Percentiles rank a stretch among this genome's conserved stretches.
Evolutionary conservation across 2,329 filamentous ascomycete genomes (phyloP).

Genomic region (Coleophoma eucalyptorum): DNA sequence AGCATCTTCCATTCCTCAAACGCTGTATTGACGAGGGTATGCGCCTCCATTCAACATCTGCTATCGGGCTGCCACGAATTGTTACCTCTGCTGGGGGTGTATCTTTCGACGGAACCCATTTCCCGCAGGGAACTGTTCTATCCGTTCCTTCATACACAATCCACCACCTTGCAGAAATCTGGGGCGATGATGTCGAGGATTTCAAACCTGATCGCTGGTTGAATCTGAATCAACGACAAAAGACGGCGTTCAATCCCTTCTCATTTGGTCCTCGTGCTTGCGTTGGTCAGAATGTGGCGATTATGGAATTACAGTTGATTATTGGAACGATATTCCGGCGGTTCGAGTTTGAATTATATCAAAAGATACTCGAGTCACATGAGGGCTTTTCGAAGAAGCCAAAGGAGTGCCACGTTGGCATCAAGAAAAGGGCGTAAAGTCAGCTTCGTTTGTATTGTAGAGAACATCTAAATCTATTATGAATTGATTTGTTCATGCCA

Average conservation of each 20-base stretch:
- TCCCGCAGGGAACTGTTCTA: slow-evolving; percentile 68
- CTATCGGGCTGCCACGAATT: slow-evolving; percentile 76
- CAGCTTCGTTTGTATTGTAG: no score
- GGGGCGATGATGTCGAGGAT: slow-evolving; percentile 64
- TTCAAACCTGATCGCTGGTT: slow-evolving; percentile 73
- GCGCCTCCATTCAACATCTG: slow-evolving; percentile 75
- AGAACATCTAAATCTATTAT: no score
- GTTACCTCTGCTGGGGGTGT: slow-evolving; percentile 59
- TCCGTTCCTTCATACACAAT: slow-evolving; percentile 78
- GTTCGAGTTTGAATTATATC: slow-evolving; percentile 53
- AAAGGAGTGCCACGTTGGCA: slow-evolving; percentile 58
- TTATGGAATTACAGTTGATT: slow-evolving; percentile 82
- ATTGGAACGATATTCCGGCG: slow-evolving; percentile 58
- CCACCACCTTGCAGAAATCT: slow-evolving; percentile 68
- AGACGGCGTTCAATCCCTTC: slow-evolving; percentile 71
- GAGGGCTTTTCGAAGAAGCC: slow-evolving; percentile 82
- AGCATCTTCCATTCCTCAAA: slow-evolving; percentile 36
- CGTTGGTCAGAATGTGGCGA: slow-evolving; percentile 75
- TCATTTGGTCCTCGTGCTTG: slow-evolving; percentile 64
- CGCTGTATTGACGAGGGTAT: slow-evolving; percentile 37
- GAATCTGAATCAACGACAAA: slow-evolving; percentile 58
- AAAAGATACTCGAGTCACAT: slow-evolving; percentile 66
- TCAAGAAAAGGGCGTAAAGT: slow-evolving; percentile 1
- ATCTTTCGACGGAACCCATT: slow-evolving; percentile 51
- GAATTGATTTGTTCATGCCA: no score